Evolutionary conservation across 306 rosid genomes (phyloP), one percentile per base, ranked within the genome.

Genomic region (Adenanthera pavonina): DNA sequence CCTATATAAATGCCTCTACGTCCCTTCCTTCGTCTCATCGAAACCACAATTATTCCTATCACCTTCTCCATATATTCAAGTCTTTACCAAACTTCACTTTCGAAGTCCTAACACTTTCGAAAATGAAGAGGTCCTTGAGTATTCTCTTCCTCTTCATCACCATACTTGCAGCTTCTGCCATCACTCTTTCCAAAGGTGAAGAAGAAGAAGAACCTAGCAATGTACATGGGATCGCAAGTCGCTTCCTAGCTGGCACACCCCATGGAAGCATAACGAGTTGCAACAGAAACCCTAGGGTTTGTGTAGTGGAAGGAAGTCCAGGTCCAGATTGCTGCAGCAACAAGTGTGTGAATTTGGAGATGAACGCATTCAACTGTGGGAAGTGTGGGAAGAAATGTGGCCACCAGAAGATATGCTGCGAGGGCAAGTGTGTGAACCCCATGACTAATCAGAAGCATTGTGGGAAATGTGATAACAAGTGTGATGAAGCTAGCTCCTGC

Each of bases 391-490:
- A 78, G 79, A 86, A 84, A 51, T 88, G 91, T 33, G 77, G 34
- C 52, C 86, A 62, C 80, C 52, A 74, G 9, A 77, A 88, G 85
- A 54, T 84, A 51, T 88, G 91, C 66, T 88, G 89, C 53, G 59
- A 79, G 9, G 91, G 89, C 1, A 69, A 67, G 82, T 88, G 91
- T 47, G 88, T 85, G 74, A 88, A 84, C 30, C 78, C 89, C 0
- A 84, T 62, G 85, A 54, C 49, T 8, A 74, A 84, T 74, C 51
- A 60, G 61, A 80, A 76, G 47, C 83, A 88, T 41, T 88, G 91
- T 61, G 91, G 91, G 19, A 74, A 85, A 36, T 88, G 91, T 68
- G 78, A 72, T 44, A 86, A 85, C 77, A 86, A 70, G 71, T 88
- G 91, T 75, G 66, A 44, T 13, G 79, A 70, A 72, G 84, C 83